Conservation (phyloP, 2,329 filamentous ascomycete species). For the Zymoseptoria pseudotritici region DNA sequence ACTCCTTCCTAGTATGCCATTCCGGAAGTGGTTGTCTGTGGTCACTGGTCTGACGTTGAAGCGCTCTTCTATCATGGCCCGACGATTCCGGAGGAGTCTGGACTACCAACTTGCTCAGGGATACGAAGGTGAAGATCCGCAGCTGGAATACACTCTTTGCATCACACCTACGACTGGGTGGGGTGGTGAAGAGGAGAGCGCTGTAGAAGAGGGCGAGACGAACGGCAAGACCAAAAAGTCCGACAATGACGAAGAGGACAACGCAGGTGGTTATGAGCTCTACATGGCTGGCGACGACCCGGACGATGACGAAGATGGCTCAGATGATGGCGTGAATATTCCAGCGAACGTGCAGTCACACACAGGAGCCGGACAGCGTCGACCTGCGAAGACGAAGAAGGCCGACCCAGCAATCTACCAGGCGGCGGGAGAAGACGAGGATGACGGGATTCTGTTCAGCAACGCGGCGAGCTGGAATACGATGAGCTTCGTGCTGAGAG, state of each 20-base stretch:
- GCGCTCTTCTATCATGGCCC: constrained; percentile 69
- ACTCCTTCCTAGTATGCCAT: constrained; percentile 75
- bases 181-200: constrained; percentile 59
- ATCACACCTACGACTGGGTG: constrained; percentile 81
- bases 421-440: constrained; percentile 56
- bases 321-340: constrained; percentile 33
- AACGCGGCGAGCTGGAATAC: constrained; percentile 77
- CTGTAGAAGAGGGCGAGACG: constrained; percentile 38
- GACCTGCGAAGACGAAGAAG: constrained; percentile 30
- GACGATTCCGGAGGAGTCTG: constrained; percentile 75
- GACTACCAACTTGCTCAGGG: constrained; percentile 93
- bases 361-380: constrained; percentile 42
- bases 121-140: constrained; percentile 63
- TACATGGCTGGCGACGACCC: constrained; percentile 79
- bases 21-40: constrained; percentile 81
- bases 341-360: constrained; percentile 27
- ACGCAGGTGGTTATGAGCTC: constrained; percentile 71
- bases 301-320: constrained; percentile 56
- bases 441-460: constrained; percentile 64
- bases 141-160: constrained; percentile 79
- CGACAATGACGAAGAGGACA: constrained; percentile 48
- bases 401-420: constrained; percentile 83
- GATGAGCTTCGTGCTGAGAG: constrained; percentile 80
- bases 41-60: constrained; percentile 69
- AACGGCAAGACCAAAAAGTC: constrained; percentile 25